Conservation (phyloP, 2,329 filamentous ascomycete species). For the Ophiostoma tasmaniense region DNA sequence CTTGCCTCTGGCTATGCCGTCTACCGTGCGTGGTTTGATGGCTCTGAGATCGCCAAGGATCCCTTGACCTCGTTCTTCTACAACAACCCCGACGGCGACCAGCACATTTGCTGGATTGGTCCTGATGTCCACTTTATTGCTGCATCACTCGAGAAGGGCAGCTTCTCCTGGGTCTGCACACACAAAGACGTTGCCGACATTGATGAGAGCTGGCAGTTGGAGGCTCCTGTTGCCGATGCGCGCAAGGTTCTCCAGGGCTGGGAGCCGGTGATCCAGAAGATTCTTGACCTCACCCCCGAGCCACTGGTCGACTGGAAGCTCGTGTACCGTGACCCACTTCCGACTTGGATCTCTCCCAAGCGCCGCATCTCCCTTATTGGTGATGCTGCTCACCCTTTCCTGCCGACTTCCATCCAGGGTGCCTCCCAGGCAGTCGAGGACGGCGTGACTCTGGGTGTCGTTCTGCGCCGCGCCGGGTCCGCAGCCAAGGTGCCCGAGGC, state of each 20-base stretch:
- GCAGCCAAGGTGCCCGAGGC: constrained; percentile 22
- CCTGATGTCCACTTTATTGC: constrained; percentile 45
- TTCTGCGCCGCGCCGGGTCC: constrained; percentile 15
- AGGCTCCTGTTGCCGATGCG: constrained; percentile 34
- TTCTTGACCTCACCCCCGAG: constrained; percentile 35
- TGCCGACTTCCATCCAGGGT: constrained; percentile 41
- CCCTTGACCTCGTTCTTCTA: constrained; percentile 19
- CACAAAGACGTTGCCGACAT: constrained; percentile 40
- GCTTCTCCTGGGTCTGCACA: constrained; percentile 48
- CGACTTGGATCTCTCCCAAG: constrained; percentile 34
- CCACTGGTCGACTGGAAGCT: constrained; percentile 33
- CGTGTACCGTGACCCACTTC: constrained; percentile 36
- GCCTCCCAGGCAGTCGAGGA: constrained; percentile 44
- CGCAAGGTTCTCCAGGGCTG: constrained; percentile 36
- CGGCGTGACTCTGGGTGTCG: constrained; percentile 37
- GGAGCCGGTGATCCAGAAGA: constrained; percentile 38
- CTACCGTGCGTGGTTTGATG: constrained; percentile 39
- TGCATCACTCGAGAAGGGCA: constrained; percentile 41
- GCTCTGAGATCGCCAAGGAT: constrained; percentile 20
- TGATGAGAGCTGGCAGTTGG: constrained; percentile 38
- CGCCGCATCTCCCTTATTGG: constrained; percentile 38
- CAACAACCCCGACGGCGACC: constrained; percentile 34
- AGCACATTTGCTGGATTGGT: constrained; percentile 45
- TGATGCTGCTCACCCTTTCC: constrained; percentile 42
- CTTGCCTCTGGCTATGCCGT: constrained; percentile 38